Percentiles rank a stretch among this genome's conserved stretches.
Evolutionary conservation across 2,329 filamentous ascomycete genomes (phyloP).

Genomic region (Orbilia oligospora): DNA sequence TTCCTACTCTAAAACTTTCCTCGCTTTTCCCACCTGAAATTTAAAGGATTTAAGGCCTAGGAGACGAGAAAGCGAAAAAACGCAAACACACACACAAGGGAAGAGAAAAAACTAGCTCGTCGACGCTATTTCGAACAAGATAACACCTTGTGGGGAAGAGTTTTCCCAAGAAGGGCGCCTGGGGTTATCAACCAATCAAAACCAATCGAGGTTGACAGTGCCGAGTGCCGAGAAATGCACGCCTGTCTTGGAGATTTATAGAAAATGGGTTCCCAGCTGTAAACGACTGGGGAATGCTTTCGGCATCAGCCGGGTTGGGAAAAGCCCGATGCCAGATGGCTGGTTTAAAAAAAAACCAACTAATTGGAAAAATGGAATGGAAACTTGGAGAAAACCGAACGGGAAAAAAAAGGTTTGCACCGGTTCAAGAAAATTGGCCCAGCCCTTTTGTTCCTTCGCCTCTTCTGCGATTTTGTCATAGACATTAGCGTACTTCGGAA

Average conservation of each 20-base stretch:
- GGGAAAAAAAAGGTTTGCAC: constrained; percentile 31
- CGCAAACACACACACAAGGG: neutral
- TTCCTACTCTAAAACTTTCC: neutral
- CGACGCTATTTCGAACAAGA: constrained; percentile 26
- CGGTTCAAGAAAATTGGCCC: constrained; percentile 2
- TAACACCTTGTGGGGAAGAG: constrained; percentile 42
- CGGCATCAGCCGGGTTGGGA: constrained; percentile 44
- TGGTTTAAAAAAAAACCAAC: neutral
- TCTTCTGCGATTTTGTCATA: neutral
- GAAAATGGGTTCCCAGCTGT: neutral
- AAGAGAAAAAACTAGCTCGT: neutral
- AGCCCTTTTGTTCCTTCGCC: neutral
- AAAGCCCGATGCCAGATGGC: constrained; percentile 24
- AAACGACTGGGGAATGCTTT: constrained; percentile 29
- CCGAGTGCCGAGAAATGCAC: constrained; percentile 54
- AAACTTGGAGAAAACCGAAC: neutral
- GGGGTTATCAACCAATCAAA: constrained; percentile 38
- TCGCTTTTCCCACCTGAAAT: too few relatives aligned
- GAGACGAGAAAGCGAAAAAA: constrained; percentile 8
- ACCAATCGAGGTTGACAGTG: constrained; percentile 30
- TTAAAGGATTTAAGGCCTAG: too few relatives aligned
- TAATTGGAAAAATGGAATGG: too few relatives aligned
- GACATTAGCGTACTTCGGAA: constrained; percentile 39
- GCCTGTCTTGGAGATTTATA: constrained; percentile 17
- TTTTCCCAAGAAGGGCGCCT: constrained; percentile 16